Evolutionary conservation across 768 basidiomycete species (phyloP), one percentile per base, ranked within the genome.

Genomic region (Guyanaporus albipodus): DNA sequence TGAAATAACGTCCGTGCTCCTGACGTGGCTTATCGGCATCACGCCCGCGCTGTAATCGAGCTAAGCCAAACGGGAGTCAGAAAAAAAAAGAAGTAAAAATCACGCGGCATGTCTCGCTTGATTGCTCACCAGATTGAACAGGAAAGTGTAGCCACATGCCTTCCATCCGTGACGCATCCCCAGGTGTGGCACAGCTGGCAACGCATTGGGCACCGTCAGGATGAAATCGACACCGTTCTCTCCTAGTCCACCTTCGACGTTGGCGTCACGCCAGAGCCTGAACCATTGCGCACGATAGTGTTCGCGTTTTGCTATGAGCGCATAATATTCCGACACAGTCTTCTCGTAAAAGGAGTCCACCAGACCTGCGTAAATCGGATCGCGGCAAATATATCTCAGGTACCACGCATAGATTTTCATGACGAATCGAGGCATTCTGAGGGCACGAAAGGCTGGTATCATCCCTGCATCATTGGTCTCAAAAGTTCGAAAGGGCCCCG

Each of bases 71-170:
- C 26, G 26, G 14, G 23, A 14, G 22, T 46, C 28, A 52, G 26
- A 38, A 22, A 11, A 15, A 11, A 15, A 4, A 21, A 8, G 15
- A 9, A 38, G 18, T 6, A 15, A 11, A 15, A 4, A 21, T 8
- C 10, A 9, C 24, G 6, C 35, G 6, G 5, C 8, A n/a, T 8
- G 4, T 36, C n/a, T 35, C n/a, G 21, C 19, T 26, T 1, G 28
- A 4, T 29, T 10, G 59, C 75, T 44, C 36, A 83, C 84, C 56
- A 87, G 53, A 49, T 82, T 87, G 67, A 83, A 88, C 26, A 87
- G 55, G 56, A 80, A 78, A 0, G 83, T 80, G 58, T 83, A 85
- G 7, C 76, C 77, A 8, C 78, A 78, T 35, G 79, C 78, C 64
- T 77, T 73, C 55, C 80, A 69, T 14, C 76, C 75, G n/a, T 75